A percentile compares a stretch with the other conserved stretches of the same genome.
phyloP scores from a whole-genome alignment of 2,329 filamentous ascomycete genomes.

The Bertia moriformis region DNA sequence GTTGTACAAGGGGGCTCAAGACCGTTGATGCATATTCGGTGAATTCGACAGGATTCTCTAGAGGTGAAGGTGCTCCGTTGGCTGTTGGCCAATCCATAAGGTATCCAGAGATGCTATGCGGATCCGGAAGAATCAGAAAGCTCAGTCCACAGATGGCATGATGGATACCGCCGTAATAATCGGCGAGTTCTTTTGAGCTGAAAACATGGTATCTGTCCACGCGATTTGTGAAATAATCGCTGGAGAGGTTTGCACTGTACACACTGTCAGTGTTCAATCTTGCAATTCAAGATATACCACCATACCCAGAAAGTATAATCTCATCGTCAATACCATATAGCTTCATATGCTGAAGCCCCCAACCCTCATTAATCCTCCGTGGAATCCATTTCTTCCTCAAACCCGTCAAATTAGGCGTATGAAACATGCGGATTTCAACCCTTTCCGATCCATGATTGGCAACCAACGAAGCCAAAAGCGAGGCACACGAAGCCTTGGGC shows the following conservation, averaged over 20 bases:
- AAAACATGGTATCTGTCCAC: conserved; percentile 93
- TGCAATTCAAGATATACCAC: neutral
- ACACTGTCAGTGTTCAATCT: conserved; percentile 1
- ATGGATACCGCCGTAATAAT: conserved; percentile 72
- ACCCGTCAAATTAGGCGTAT: conserved; percentile 88
- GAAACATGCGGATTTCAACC: conserved; percentile 92
- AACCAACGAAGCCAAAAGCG: conserved; percentile 71
- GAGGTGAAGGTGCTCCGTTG: conserved; percentile 63
- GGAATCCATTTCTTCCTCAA: conserved; percentile 72
- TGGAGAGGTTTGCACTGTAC: conserved; percentile 66
- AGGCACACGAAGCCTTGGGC: conserved; percentile 73
- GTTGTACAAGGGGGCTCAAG: conserved; percentile 48
- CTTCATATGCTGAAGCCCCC: conserved; percentile 99
- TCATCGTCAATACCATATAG: conserved; percentile 91
- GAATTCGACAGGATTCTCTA: conserved; percentile 57
- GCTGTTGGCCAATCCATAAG: conserved; percentile 56
- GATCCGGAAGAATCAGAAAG: conserved; percentile 58
- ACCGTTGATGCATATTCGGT: conserved; percentile 52
- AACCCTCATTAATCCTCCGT: conserved; percentile 87
- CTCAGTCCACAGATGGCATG: conserved; percentile 65
- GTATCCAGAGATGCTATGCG: conserved; percentile 37
- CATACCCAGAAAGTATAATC: conserved; percentile 78
- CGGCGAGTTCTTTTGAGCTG: conserved; percentile 60
- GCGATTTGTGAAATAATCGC: conserved; percentile 90
- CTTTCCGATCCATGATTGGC: conserved; percentile 68